Conservation (phyloP, 768 basidiomycete genomes). For the Strobilomyces dryophilus region DNA sequence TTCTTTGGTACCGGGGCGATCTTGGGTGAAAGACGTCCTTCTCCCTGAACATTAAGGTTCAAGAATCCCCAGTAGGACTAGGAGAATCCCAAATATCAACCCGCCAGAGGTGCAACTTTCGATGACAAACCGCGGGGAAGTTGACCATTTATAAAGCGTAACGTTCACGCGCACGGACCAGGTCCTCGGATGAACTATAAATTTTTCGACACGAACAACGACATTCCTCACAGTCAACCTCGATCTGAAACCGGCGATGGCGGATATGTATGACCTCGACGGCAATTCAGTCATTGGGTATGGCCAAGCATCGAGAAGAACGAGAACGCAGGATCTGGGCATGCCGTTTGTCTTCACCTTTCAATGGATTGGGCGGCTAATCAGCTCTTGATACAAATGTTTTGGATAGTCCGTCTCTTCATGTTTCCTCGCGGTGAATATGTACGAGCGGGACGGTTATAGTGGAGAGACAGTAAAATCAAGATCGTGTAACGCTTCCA, state of each 20-base stretch:
- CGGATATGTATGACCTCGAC: constrained; percentile 20
- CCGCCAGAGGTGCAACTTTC: constrained; percentile 74
- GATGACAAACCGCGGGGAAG: constrained; percentile 23
- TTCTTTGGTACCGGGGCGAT: constrained; percentile 48
- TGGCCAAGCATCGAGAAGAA: constrained; percentile 46
- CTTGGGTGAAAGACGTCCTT: constrained; percentile 60
- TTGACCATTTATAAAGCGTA: constrained; percentile 3
- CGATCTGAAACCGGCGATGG: constrained; percentile 35
- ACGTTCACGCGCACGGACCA: constrained; percentile 55
- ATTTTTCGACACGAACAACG: constrained; percentile 22
- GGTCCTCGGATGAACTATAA: constrained; percentile 9
- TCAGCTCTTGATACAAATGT: constrained; percentile 58
- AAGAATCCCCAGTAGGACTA: constrained; percentile 43
- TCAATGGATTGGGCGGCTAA: constrained; percentile 58
- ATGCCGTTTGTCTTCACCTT: constrained; percentile 52
- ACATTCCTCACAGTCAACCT: constrained; percentile 38
- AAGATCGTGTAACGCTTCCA: background rate
- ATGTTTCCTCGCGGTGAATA: background rate
- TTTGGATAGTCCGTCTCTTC: background rate
- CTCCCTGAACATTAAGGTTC: constrained; percentile 57
- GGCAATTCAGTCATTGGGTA: constrained; percentile 13
- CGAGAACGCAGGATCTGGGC: constrained; percentile 55
- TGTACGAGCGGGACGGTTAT: constrained; percentile 1
- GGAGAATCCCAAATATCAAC: constrained; percentile 69
- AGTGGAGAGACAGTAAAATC: background rate